Percentiles rank a stretch among this genome's conserved stretches.
Evolutionary conservation across 2,329 filamentous ascomycete species (phyloP).

Genomic region (Seiridium unicorne): DNA sequence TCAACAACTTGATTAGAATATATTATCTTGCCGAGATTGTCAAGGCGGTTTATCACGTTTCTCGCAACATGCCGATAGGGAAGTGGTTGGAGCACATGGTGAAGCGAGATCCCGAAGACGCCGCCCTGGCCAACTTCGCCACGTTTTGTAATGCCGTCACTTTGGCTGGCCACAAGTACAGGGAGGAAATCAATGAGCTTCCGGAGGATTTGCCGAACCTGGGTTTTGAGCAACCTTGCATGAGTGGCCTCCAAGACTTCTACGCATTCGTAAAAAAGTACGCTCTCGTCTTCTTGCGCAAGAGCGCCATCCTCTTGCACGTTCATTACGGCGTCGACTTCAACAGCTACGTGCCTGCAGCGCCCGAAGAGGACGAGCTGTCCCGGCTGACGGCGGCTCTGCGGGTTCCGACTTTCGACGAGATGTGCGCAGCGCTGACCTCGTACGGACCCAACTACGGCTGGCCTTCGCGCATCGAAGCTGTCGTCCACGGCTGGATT

Average conservation of each 20-base stretch:
- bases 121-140: slow-evolving; percentile 52
- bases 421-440: slow-evolving; percentile 67
- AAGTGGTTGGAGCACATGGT: slow-evolving; percentile 47
- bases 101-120: slow-evolving; percentile 40
- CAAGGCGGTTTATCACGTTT: slow-evolving; percentile 68
- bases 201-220: slow-evolving; percentile 35
- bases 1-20: slow-evolving; percentile 76
- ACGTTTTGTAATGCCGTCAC: slow-evolving; percentile 51
- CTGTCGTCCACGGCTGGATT: slow-evolving; percentile 69
- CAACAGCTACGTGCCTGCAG: slow-evolving; percentile 63
- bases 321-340: slow-evolving; percentile 89
- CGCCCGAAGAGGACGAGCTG: slow-evolving; percentile 71
- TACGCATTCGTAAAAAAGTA: slow-evolving; percentile 73
- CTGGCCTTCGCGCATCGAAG: slow-evolving; percentile 45
- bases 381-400: slow-evolving; percentile 76
- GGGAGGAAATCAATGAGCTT: slow-evolving; percentile 31
- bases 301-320: slow-evolving; percentile 79
- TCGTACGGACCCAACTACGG: slow-evolving; percentile 40
- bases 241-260: slow-evolving; percentile 53
- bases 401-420: slow-evolving; percentile 73
- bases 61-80: slow-evolving; percentile 49
- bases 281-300: slow-evolving; percentile 85
- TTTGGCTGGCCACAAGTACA: slow-evolving; percentile 41
- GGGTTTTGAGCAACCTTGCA: slow-evolving; percentile 54
- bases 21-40: slow-evolving; percentile 91